Percentiles rank a stretch among this genome's conserved stretches.
phyloP scores from a whole-genome alignment of 1,284 basidiomycete genomes.

The Chondrostereum purpureum region DNA sequence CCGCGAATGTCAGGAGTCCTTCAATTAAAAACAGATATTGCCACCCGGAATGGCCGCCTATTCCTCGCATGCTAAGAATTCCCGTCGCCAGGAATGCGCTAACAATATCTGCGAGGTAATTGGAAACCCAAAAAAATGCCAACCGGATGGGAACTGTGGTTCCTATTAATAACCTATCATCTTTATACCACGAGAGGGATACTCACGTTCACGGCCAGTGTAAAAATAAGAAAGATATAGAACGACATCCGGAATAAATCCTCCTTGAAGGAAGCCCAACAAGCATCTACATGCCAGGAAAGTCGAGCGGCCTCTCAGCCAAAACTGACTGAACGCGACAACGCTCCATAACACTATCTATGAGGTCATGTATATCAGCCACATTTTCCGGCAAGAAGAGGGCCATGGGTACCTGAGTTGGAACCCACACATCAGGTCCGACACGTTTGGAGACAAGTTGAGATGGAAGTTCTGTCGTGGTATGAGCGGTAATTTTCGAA shows the following conservation, averaged over 20 bases:
- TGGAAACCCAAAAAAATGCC: constrained; percentile 65
- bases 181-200: background rate
- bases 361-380: background rate
- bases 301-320: constrained; percentile 45
- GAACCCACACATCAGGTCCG: constrained; percentile 70
- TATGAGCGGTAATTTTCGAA: background rate
- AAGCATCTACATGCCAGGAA: constrained; percentile 43
- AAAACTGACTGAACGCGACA: constrained; percentile 57
- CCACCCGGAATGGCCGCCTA: constrained; percentile 50
- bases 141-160: constrained; percentile 54
- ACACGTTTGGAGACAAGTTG: constrained; percentile 66
- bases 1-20: constrained; percentile 42
- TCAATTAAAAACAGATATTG: constrained; percentile 56
- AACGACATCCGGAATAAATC: constrained; percentile 58
- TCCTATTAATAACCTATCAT: background rate
- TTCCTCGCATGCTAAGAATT: constrained; percentile 51
- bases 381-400: too few relatives aligned
- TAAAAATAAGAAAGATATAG: constrained; percentile 68
- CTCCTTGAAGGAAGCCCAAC: constrained; percentile 35
- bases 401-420: constrained; percentile 55
- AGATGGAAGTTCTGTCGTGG: constrained; percentile 49
- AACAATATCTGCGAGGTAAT: constrained; percentile 47
- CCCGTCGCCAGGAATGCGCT: constrained; percentile 62
- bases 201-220: constrained; percentile 47
- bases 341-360: constrained; percentile 52